These are phyloP conservation scores for Hirsutella rhossiliensis DNA, from an alignment of 2,329 filamentous ascomycete species.

Conservation along the genomic window DNA sequence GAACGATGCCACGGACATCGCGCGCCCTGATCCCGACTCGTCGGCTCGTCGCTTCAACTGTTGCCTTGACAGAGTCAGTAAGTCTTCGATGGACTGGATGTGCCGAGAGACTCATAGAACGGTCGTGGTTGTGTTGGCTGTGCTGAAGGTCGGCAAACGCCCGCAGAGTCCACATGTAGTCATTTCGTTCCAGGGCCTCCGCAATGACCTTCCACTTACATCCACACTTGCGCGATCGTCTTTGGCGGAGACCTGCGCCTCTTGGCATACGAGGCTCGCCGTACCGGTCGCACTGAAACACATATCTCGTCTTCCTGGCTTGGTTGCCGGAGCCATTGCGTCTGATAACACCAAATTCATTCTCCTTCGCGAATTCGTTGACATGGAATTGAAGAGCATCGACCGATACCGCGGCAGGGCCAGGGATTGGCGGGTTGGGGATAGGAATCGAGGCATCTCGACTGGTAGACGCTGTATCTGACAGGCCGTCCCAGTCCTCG, in stretches of 20 bases:
- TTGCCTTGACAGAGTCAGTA: constrained; percentile 3
- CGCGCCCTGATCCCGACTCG: constrained; percentile 1
- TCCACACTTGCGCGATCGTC: constrained; percentile 7
- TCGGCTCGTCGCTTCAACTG: constrained; percentile 5
- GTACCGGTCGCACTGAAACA: constrained; percentile 6
- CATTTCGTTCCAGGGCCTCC: constrained; percentile 4
- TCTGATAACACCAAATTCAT: constrained; percentile 4
- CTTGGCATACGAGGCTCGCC: no score
- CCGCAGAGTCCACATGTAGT: constrained; percentile 3
- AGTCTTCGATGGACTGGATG: no score
- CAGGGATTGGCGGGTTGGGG: constrained; percentile 1
- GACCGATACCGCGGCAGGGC: background rate
- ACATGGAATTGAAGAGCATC: no score
- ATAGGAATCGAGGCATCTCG: background rate
- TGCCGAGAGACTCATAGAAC: constrained; percentile 1
- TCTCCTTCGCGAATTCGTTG: no score
- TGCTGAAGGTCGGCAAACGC: constrained; percentile 1
- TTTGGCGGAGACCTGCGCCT: no score
- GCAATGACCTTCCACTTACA: constrained; percentile 8
- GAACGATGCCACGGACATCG: constrained; percentile 1
- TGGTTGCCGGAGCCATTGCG: constrained; percentile 1
- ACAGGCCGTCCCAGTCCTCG: no score
- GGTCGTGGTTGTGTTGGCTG: constrained; percentile 3
- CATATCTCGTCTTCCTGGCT: constrained; percentile 3
- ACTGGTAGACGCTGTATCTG: background rate